phyloP scores from a whole-genome alignment of 345 rosid species.

The Stellera chamaejasme region DNA sequence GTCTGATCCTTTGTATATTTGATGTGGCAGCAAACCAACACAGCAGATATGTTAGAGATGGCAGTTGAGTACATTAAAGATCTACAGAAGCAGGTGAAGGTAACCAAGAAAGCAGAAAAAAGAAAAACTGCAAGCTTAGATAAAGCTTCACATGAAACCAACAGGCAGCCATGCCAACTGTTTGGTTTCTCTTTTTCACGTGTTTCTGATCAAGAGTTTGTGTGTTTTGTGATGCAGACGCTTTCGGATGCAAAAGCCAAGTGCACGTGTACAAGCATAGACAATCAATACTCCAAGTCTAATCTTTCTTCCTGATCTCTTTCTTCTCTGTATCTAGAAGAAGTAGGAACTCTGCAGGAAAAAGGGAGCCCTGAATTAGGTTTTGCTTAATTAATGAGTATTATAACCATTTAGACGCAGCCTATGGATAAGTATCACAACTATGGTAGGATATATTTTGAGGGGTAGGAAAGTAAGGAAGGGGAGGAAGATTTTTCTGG shows the following conservation, averaged over 20 bases:
- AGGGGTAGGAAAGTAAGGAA: too few relatives aligned
- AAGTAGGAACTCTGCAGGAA: too few relatives aligned
- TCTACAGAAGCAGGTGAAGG: constrained; percentile 60
- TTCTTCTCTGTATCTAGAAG: background rate
- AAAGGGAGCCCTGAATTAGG: too few relatives aligned
- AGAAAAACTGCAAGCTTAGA: background rate
- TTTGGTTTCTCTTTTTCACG: background rate
- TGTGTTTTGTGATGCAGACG: constrained; percentile 23
- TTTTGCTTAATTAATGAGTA: too few relatives aligned
- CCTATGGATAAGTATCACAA: too few relatives aligned
- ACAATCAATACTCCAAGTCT: constrained; percentile 14
- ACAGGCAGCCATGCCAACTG: constrained; percentile 5
- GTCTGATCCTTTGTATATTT: background rate
- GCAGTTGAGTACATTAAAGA: constrained; percentile 68
- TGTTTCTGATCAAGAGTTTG: background rate
- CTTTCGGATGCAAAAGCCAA: constrained; percentile 36
- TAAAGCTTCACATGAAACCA: constrained; percentile 14
- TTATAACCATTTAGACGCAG: too few relatives aligned
- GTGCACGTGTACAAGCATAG: constrained; percentile 39
- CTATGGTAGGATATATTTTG: too few relatives aligned
- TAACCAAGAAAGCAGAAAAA: constrained; percentile 9
- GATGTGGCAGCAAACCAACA: constrained; percentile 51
- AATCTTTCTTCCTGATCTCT: constrained; percentile 16
- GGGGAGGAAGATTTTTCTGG: too few relatives aligned
- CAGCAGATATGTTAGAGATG: constrained; percentile 68